Base-by-base conservation (phyloP, 805 yeast species). In the Myxozyma sirexii region DNA sequence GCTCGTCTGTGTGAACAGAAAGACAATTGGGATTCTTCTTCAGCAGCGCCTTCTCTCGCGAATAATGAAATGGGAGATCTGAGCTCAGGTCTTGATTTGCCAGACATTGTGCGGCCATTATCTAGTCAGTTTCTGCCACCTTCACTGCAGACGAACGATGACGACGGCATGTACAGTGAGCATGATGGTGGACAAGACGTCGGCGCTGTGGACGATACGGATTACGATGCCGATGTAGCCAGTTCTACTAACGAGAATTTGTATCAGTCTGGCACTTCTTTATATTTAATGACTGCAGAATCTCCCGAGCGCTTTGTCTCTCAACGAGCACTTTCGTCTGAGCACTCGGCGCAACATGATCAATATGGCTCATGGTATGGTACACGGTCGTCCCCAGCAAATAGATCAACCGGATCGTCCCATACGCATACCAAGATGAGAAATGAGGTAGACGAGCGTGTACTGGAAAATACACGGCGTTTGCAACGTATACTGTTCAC, bases 41-140 rank as follows among this genome's bases (percentile, higher is more conserved):
- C n/a, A n/a, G n/a, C n/a, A n/a, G n/a, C n/a, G 7, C 17, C 10
- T n/a, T 38, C 42, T 38, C 42, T 38, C 42, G 19, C 17, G 31
- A 43, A 51, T 24, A 27, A 38, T 43, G 60, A 52, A 50, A 52
- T 57, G 61, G 54, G 50, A 3, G 61, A 47, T 10, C 48, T 41
- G 41, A 33, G 50, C 15, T 45, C 59, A 13, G 60, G 62, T 26
- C 54, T 55, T 29, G 65, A 62, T 54, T 50, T 57, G 47, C 53
- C 54, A 24, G 56, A 57, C 31, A 35, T 54, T n/a, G 56, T 39
- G 42, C 46, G 53, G 19, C 50, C 57, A 42, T 26, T 58, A 44
- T 48, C 66, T 6, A 45, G 29, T 17, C 42, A 60, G 19, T 56
- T n/a, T 23, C 48, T 50, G 26, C 59, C 61, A 27, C 62, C 62